Conservation (phyloP, 495 filamentous ascomycete species). For the Daldinia concentrica region DNA sequence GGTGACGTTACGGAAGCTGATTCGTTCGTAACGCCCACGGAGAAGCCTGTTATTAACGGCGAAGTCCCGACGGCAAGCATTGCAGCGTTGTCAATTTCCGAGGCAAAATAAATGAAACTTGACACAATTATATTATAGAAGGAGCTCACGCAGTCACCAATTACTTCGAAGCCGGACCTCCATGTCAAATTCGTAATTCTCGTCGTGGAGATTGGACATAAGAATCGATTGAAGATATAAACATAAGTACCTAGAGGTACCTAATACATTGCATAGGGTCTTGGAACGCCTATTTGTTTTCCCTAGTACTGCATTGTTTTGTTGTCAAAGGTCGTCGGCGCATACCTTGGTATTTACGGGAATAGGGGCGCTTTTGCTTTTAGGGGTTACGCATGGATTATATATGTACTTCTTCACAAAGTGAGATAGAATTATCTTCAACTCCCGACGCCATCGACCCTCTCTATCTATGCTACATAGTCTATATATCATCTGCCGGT, state of each 20-base stretch:
- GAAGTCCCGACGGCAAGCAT: slow-evolving; percentile 34
- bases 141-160: slow-evolving; percentile 1
- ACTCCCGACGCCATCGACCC: slow-evolving; percentile 13
- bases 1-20: slow-evolving; percentile 32
- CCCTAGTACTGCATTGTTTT: neutral
- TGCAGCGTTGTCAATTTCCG: slow-evolving; percentile 27
- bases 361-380: slow-evolving; percentile 2
- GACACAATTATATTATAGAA: neutral
- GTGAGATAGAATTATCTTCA: slow-evolving; percentile 15
- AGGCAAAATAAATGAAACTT: slow-evolving; percentile 7
- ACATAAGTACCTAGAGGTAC: slow-evolving; percentile 8
- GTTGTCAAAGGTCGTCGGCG: slow-evolving; percentile 13
- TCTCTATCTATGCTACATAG: slow-evolving; percentile 10
- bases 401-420: slow-evolving; percentile 8
- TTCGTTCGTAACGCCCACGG: slow-evolving; percentile 21
- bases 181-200: neutral
- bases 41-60: slow-evolving; percentile 25
- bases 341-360: slow-evolving; percentile 8
- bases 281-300: neutral
- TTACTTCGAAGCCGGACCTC: neutral
- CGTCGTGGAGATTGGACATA: neutral
- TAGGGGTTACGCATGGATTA: slow-evolving; percentile 9
- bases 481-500: neutral
- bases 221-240: neutral
- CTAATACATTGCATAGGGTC: neutral